Conservation (phyloP, 2,329 filamentous ascomycete genomes). For the Hypoxylon sp. region DNA sequence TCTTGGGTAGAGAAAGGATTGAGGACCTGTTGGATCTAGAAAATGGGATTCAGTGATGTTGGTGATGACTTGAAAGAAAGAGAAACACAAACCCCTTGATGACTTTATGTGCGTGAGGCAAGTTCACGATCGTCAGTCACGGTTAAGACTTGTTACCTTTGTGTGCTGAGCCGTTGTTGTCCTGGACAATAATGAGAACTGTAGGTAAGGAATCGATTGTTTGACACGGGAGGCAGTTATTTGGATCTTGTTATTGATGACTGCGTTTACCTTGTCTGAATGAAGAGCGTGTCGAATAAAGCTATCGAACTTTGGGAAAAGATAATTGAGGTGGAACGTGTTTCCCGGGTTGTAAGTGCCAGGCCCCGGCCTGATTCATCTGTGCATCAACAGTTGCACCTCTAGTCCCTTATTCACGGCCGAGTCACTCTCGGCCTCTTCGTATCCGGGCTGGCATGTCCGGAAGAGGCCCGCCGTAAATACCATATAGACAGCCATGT, state of each 20-base stretch:
- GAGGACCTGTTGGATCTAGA: neutral
- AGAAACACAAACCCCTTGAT: neutral
- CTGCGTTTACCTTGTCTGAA: neutral
- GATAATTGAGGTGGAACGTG: neutral
- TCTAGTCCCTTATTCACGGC: neutral
- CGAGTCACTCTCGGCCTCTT: neutral
- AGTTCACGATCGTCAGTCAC: constrained; percentile 1
- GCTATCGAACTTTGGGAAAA: neutral
- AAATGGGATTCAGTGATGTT: neutral
- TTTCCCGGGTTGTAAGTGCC: neutral
- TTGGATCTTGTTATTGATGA: neutral
- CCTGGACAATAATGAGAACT: neutral
- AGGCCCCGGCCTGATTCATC: neutral
- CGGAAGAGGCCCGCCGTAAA: neutral
- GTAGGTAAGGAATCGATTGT: neutral
- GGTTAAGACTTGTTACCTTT: neutral
- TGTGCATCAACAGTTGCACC: neutral
- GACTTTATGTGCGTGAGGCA: neutral
- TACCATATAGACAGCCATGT: neutral
- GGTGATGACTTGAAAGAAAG: neutral
- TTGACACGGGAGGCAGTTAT: neutral
- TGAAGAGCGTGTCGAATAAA: neutral
- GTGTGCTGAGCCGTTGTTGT: neutral
- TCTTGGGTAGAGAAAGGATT: too few species aligned
- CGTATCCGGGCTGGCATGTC: neutral